A percentile compares a stretch with the other conserved stretches of the same genome.
Evolutionary conservation across 345 rosid species (phyloP).

Genomic region (Citrus glauca): DNA sequence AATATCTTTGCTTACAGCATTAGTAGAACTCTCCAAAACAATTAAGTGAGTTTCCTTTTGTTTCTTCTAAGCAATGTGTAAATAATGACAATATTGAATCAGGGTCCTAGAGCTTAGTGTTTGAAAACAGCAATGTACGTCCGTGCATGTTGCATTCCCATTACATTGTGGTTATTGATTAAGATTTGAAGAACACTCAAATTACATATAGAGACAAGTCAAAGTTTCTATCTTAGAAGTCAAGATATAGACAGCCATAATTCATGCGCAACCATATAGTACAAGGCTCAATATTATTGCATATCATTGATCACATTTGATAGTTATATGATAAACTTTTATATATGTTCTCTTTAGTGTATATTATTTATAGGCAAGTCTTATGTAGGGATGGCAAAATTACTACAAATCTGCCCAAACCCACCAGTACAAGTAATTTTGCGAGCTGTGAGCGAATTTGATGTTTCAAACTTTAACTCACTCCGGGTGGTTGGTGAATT

Average conservation of each 20-base stretch:
- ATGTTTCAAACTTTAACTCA: too few species aligned
- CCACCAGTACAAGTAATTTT: too few species aligned
- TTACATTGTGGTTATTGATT: not conserved
- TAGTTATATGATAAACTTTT: too few species aligned
- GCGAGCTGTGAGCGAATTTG: too few species aligned
- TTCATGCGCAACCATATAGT: not conserved
- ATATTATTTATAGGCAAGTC: too few species aligned
- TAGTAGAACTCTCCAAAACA: not conserved
- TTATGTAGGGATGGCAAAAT: too few species aligned
- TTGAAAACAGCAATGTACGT: not conserved
- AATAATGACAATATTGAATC: not conserved
- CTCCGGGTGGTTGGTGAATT: too few species aligned
- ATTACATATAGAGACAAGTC: not conserved
- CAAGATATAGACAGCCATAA: not conserved
- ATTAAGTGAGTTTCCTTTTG: not conserved
- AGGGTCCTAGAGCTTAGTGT: not conserved
- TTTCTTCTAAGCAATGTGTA: conserved; percentile 7
- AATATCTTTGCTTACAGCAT: not conserved
- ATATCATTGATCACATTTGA: too few species aligned
- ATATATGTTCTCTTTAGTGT: too few species aligned
- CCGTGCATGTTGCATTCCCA: not conserved
- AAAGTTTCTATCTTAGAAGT: conserved; percentile 5
- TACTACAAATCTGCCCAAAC: too few species aligned
- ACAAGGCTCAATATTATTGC: not conserved
- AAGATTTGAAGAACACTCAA: not conserved